A percentile compares a stretch with the other conserved stretches of the same genome.
These are phyloP conservation scores for Fragilaria radians DNA, from an alignment of 108 stramenopile genomes.

Conservation along the genomic window DNA sequence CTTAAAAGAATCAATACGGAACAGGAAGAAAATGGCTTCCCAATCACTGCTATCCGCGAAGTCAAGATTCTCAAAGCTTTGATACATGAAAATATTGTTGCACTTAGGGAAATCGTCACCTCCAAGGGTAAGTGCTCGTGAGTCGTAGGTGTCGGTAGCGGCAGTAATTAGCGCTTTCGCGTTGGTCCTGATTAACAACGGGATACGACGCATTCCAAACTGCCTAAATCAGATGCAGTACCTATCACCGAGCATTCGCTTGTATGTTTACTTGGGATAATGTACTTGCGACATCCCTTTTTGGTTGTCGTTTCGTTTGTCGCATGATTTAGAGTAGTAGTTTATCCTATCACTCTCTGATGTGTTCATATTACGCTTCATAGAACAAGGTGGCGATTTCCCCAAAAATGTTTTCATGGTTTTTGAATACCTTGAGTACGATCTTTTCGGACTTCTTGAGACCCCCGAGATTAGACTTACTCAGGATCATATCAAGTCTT, in stretches of 20 bases:
- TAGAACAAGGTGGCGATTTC: conserved; percentile 56
- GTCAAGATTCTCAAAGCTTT: conserved; percentile 90
- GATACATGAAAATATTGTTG: conserved; percentile 81
- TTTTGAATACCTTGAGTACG: conserved; percentile 92
- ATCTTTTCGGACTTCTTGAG: conserved; percentile 80
- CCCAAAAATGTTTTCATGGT: conserved; percentile 93
- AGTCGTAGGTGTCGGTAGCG: not conserved
- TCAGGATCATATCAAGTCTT: conserved; percentile 84
- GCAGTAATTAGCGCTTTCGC: conserved; percentile 69
- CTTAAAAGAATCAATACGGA: conserved; percentile 89
- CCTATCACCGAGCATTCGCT: conserved; percentile 45
- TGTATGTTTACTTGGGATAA: conserved; percentile 30
- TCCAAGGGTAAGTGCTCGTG: conserved; percentile 59
- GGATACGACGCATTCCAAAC: conserved; percentile 68
- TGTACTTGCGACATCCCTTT: not conserved
- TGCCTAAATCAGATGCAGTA: conserved; percentile 58
- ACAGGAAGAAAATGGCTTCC: conserved; percentile 89
- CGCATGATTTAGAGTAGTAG: conserved; percentile 3
- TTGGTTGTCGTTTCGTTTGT: conserved; percentile 11
- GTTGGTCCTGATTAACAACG: conserved; percentile 48
- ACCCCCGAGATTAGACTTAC: conserved; percentile 77
- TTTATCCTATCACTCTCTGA: conserved; percentile 11
- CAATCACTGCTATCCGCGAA: conserved; percentile 91
- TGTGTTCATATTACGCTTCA: conserved; percentile 12
- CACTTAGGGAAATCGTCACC: conserved; percentile 86